Evolutionary conservation across 1,284 basidiomycete genomes (phyloP).

Genomic region (Athelia psychrophila): DNA sequence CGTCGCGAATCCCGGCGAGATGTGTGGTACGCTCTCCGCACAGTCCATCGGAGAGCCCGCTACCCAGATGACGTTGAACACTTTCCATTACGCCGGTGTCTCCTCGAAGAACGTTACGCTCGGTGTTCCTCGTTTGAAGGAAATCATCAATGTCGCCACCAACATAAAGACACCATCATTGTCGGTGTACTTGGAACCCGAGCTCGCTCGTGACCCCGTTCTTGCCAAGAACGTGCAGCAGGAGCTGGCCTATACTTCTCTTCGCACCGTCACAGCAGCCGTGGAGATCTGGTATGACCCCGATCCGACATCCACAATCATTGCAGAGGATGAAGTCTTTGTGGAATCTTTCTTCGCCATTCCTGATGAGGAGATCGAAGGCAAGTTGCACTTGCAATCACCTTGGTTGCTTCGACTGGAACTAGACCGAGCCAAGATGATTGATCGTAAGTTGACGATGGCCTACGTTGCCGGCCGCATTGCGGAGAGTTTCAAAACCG

Average conservation of each 20-base stretch:
- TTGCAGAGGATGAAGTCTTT: constrained; percentile 95
- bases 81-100: constrained; percentile 99
- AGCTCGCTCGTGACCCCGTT: constrained; percentile 59
- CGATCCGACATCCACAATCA: constrained; percentile 87
- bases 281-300: constrained; percentile 99
- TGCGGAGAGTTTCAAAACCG: constrained; percentile 92
- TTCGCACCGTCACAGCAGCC: constrained; percentile 92
- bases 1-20: constrained; percentile 92
- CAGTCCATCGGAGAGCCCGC: constrained; percentile 99
- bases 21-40: constrained; percentile 98
- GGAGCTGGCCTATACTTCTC: constrained; percentile 91
- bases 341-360: constrained; percentile 99
- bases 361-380: constrained; percentile 94
- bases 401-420: constrained; percentile 98
- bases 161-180: constrained; percentile 99
- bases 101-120: constrained; percentile 97
- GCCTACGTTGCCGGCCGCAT: constrained; percentile 93
- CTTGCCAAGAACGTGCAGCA: constrained; percentile 89
- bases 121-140: constrained; percentile 96
- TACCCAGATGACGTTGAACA: constrained; percentile 98
- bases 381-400: constrained; percentile 88
- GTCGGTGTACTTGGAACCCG: constrained; percentile 83
- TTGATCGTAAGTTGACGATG: constrained; percentile 97
- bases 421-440: constrained; percentile 96
- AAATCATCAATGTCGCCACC: constrained; percentile 98